These are phyloP conservation scores for Nymphaea colorata DNA, from an alignment of 164 flowering plant genomes.

Conservation along the genomic window DNA sequence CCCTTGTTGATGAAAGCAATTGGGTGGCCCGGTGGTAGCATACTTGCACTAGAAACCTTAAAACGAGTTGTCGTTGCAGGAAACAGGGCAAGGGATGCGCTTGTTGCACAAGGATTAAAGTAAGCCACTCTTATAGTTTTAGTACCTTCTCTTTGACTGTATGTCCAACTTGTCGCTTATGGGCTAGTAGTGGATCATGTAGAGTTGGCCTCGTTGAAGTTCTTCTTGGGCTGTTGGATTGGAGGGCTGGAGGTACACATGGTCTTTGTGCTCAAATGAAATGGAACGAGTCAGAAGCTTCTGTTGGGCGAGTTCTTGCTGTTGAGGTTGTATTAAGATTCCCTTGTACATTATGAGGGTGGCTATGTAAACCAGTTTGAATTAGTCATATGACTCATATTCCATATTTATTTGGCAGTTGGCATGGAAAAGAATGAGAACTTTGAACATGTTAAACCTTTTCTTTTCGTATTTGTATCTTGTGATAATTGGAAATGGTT, in stretches of 20 bases:
- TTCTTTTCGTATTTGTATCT: neutral
- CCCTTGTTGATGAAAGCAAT: constrained; percentile 98
- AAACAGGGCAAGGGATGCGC: constrained; percentile 97
- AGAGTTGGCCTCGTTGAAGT: constrained; percentile 98
- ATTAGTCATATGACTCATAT: too few relatives aligned
- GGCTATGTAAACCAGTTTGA: neutral
- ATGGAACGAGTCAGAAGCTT: constrained; percentile 99
- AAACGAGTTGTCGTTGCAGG: constrained; percentile 99
- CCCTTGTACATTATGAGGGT: neutral
- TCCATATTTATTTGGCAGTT: neutral
- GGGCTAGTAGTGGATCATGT: constrained; percentile 7
- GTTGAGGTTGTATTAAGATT: constrained; percentile 46
- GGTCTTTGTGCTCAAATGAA: constrained; percentile 94
- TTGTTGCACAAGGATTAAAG: constrained; percentile 99
- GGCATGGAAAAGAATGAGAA: neutral
- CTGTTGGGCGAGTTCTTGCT: constrained; percentile 95
- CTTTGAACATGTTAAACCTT: neutral
- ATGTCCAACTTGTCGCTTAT: neutral
- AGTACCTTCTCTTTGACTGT: neutral
- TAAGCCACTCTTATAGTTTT: constrained; percentile 19
- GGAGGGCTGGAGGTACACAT: constrained; percentile 96
- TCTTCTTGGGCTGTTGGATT: constrained; percentile 97
- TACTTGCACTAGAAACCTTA: constrained; percentile 92
- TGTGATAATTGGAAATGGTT: neutral
- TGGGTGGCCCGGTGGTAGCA: constrained; percentile 99